phyloP scores from a whole-genome alignment of 306 rosid genomes.

The Macrotyloma uniflorum region DNA sequence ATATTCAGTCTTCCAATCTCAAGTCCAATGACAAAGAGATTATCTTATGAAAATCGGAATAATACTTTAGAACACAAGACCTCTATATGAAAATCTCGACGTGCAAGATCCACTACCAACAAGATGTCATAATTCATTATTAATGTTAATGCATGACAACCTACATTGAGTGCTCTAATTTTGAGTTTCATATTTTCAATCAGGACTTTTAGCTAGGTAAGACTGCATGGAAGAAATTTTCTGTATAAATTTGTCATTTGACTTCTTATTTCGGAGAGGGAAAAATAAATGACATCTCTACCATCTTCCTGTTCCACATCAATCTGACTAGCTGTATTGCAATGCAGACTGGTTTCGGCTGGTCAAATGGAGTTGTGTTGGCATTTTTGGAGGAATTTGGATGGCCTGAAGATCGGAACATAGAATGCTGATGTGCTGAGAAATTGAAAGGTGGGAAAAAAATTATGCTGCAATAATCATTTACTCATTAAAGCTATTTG shows the following conservation, averaged over 20 bases:
- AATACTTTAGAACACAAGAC: no score
- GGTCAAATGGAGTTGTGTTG: constrained; percentile 92
- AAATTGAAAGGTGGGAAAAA: background rate
- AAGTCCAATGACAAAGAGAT: no score
- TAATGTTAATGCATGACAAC: no score
- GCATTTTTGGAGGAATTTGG: constrained; percentile 96
- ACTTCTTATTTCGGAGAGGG: background rate
- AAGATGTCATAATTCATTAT: no score
- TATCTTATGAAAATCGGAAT: no score
- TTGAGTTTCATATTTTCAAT: no score
- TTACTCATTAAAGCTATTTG: background rate
- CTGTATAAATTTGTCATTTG: background rate
- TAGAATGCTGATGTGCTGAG: constrained; percentile 50
- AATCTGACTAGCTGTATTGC: constrained; percentile 34
- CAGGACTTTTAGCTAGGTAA: no score
- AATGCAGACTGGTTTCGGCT: constrained; percentile 95
- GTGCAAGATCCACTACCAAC: no score
- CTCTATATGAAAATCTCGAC: no score
- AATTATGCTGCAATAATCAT: constrained; percentile 4
- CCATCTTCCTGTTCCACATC: background rate
- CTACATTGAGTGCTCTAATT: no score
- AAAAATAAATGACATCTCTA: background rate
- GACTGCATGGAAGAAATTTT: background rate
- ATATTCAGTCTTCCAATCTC: no score
- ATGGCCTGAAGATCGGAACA: constrained; percentile 75